These are phyloP conservation scores for Solanum dulcamara DNA, from an alignment of 257 asterid genomes.

Conservation along the genomic window DNA sequence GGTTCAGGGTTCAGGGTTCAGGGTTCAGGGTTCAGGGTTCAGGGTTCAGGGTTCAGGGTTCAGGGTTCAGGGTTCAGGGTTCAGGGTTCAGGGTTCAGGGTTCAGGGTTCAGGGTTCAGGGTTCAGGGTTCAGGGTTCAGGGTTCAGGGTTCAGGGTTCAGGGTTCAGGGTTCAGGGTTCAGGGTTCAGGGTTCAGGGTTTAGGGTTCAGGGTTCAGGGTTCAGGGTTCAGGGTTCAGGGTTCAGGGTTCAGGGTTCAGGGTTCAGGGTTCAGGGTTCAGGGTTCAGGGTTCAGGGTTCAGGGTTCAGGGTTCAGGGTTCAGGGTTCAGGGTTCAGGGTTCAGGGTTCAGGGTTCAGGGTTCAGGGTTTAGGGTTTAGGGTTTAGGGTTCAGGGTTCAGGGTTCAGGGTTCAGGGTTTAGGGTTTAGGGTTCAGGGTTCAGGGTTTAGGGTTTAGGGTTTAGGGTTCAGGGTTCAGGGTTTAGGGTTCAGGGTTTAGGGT, in stretches of 20 bases:
- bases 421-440: not conserved
- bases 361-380: not conserved
- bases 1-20: not conserved
- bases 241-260: slow-evolving; percentile 2
- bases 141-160: not conserved
- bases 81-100: not conserved
- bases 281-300: not conserved
- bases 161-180: not conserved
- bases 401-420: slow-evolving; percentile 3
- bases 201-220: slow-evolving; percentile 2
- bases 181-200: slow-evolving; percentile 4
- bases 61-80: not conserved
- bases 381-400: slow-evolving; percentile 6
- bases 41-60: not conserved
- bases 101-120: not conserved
- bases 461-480: not conserved
- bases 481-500: not conserved
- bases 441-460: not conserved
- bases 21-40: not conserved
- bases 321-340: slow-evolving; percentile 3
- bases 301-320: not conserved
- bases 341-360: slow-evolving; percentile 9
- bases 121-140: not conserved
- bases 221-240: slow-evolving; percentile 1
- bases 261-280: not conserved